Percentiles rank a stretch among this genome's conserved stretches.
These are phyloP conservation scores for Candida morakotiae DNA, from an alignment of 805 yeast genomes.

Conservation along the genomic window DNA sequence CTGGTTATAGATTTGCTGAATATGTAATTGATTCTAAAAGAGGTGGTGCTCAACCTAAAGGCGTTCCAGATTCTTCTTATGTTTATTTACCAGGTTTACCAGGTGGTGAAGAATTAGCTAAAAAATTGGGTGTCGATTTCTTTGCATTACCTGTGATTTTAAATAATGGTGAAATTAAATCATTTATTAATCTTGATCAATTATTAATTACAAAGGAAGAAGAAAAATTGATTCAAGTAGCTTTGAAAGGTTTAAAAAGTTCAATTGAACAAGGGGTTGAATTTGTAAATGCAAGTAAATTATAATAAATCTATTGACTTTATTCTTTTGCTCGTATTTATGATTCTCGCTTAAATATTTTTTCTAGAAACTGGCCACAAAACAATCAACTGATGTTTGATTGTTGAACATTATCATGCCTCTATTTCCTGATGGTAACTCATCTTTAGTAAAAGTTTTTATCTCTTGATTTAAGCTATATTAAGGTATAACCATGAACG, in stretches of 20 bases:
- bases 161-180: slow-evolving; percentile 31
- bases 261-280: slow-evolving; percentile 38
- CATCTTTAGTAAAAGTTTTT: no score
- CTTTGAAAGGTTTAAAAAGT: slow-evolving; percentile 34
- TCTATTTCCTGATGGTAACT: no score
- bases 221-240: slow-evolving; percentile 29
- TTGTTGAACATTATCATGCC: no score
- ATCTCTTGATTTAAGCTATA: no score
- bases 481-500: no score
- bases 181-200: slow-evolving; percentile 27
- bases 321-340: no score
- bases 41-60: slow-evolving; percentile 12
- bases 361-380: no score
- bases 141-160: slow-evolving; percentile 48
- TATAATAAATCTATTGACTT: slow-evolving; percentile 18
- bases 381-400: no score
- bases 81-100: slow-evolving; percentile 52
- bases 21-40: slow-evolving; percentile 34
- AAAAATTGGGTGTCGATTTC: slow-evolving; percentile 35
- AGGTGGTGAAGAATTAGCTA: slow-evolving; percentile 42
- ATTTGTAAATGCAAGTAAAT: slow-evolving; percentile 36
- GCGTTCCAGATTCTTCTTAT: slow-evolving; percentile 45
- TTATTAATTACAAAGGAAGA: slow-evolving; percentile 29
- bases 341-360: no score
- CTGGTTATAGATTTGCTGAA: slow-evolving; percentile 79